phyloP scores from a whole-genome alignment of 2,329 filamentous ascomycete genomes.

The Fusarium lateritium region DNA sequence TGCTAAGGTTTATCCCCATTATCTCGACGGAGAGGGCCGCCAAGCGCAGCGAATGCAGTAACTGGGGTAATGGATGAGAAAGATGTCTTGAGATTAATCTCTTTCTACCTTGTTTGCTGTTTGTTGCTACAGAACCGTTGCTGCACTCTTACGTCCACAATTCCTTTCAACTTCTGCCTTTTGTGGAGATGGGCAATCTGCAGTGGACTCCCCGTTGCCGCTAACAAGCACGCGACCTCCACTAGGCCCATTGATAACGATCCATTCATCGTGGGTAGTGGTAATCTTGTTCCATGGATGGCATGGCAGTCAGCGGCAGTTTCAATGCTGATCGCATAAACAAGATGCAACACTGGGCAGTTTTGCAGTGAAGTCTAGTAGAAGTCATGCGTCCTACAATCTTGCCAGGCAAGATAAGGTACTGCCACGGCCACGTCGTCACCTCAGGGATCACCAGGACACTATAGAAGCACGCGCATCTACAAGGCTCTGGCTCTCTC shows the following conservation, averaged over 20 bases:
- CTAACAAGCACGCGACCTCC: constrained; percentile 43
- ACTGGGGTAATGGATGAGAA: not conserved
- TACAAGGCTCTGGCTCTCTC: constrained; percentile 12
- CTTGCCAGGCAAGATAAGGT: constrained; percentile 4
- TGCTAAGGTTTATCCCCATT: constrained; percentile 11
- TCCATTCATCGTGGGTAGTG: not conserved
- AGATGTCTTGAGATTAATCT: constrained; percentile 19
- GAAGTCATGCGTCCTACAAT: not conserved
- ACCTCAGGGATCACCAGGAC: constrained; percentile 21
- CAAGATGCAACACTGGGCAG: not conserved
- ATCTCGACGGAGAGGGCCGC: constrained; percentile 8
- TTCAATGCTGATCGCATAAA: not conserved
- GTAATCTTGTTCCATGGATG: constrained; percentile 2
- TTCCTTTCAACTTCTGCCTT: constrained; percentile 23
- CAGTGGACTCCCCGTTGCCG: constrained; percentile 35
- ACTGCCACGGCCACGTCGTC: constrained; percentile 22
- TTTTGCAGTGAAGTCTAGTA: not conserved
- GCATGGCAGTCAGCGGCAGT: constrained; percentile 8
- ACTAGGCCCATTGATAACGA: constrained; percentile 42
- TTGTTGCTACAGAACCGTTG: constrained; percentile 28
- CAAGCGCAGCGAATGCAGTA: not conserved
- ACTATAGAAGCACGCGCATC: constrained; percentile 1
- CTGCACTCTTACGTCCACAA: constrained; percentile 29
- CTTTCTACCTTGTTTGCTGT: not conserved
- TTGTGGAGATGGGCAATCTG: constrained; percentile 24